Percentiles rank a stretch among this genome's conserved stretches.
phyloP scores from a whole-genome alignment of 768 basidiomycete genomes.

The Hericium alpestre region DNA sequence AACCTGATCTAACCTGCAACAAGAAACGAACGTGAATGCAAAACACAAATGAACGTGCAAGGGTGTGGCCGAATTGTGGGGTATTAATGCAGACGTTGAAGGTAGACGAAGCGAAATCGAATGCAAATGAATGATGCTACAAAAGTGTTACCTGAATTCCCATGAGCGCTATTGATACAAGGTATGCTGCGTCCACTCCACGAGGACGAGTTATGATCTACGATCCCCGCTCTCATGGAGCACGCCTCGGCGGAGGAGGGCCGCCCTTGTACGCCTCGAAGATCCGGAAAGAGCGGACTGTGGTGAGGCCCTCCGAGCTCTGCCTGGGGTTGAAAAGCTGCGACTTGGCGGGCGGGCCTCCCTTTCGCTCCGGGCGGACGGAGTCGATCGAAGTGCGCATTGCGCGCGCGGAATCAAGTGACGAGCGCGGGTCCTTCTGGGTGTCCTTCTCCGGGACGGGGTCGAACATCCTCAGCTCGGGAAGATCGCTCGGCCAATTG shows the following conservation, averaged over 20 bases:
- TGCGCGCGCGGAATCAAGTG: background rate
- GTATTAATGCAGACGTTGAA: no score
- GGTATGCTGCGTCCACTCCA: no score
- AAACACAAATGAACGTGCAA: no score
- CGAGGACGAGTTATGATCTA: no score
- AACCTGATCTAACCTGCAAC: background rate
- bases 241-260: no score
- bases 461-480: slow-evolving; percentile 7
- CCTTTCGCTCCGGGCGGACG: background rate
- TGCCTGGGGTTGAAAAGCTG: background rate
- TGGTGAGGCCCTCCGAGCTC: slow-evolving; percentile 9
- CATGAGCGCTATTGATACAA: no score
- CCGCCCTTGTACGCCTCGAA: slow-evolving; percentile 9
- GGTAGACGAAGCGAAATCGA: no score
- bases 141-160: no score
- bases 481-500: slow-evolving; percentile 50
- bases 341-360: background rate
- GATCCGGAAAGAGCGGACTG: slow-evolving; percentile 8
- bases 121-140: no score
- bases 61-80: no score
- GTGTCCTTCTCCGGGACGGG: background rate
- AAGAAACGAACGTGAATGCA: background rate
- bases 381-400: background rate
- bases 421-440: no score
- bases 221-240: no score